Evolutionary conservation across 2,329 filamentous ascomycete species (phyloP), one percentile per base, ranked within the genome.

Genomic region (Arthrobotrys megalospora): DNA sequence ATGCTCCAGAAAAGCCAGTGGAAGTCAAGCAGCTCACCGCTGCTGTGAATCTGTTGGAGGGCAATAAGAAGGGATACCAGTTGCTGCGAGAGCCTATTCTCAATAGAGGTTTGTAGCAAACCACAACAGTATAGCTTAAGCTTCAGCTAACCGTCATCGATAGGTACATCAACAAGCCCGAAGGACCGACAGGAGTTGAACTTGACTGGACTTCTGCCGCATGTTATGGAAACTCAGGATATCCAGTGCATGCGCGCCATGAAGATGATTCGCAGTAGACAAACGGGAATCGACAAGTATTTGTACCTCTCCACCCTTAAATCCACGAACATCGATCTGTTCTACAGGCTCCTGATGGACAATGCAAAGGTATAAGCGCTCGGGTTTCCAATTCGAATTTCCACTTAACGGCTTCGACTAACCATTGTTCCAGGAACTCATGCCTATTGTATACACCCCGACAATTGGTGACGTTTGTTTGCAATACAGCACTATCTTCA

Each of bases 391-490:
- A 34, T 19, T 47, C 21, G 16, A 65, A 11, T n/a, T 52, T 80
- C 36, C 36, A 38, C 8, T 12, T 38, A 8, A 12, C 8, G 36
- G 12, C 8, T 12, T 38, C 36, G 36, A 38, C 36, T 38, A 38
- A 38, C 36, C 12, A 24, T 36, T 63, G 5, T 86, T 91, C 78
- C 87, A 91, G 86, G 91, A 94, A 82, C 86, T 95, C 81, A 94
- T 93, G 86, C 93, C 93, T 58, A 86, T 95, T 81, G 93, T 96
- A 82, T 96, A 96, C 86, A 96, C 93, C 14, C 93, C 93, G 45
- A 94, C 92, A 82, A 94, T 99, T 82, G 96, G 96, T 82, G 95
- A 98, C 84, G 96, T 97, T 81, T 99, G 96, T 87, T 88, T 97
- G 84, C 92, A 95, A 86, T 99, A 97, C 89, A 97, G 94, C 45